A percentile compares a stretch with the other conserved stretches of the same genome.
These are phyloP conservation scores for Sporothrix protearum DNA, from an alignment of 2,329 filamentous ascomycete species.

Conservation along the genomic window DNA sequence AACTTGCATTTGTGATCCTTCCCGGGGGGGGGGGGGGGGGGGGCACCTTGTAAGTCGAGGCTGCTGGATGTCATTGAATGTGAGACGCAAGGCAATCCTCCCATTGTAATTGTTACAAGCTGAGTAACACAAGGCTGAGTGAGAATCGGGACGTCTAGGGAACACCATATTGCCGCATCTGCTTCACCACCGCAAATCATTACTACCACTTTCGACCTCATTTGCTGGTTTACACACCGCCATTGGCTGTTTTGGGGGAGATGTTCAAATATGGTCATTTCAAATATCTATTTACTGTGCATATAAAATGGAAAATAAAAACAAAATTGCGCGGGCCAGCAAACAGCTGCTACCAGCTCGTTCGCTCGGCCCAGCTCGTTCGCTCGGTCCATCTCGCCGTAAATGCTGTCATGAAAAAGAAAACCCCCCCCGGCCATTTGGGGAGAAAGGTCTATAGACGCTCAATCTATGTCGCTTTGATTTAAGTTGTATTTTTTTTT, in stretches of 20 bases:
- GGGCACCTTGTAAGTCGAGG: constrained; percentile 14
- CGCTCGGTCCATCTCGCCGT: not conserved
- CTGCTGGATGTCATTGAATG: not conserved
- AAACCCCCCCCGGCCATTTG: not conserved
- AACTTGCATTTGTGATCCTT: not conserved
- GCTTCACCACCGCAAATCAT: not conserved
- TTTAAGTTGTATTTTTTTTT: no score
- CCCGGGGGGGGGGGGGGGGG: not conserved
- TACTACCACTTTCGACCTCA: not conserved
- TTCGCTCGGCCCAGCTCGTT: not conserved
- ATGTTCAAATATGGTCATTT: not conserved
- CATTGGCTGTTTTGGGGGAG: not conserved
- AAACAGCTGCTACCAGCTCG: not conserved
- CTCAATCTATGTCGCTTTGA: not conserved
- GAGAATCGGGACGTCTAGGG: not conserved
- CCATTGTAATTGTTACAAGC: not conserved
- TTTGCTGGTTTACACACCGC: not conserved
- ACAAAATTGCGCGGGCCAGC: not conserved
- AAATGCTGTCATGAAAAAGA: not conserved
- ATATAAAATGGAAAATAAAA: not conserved
- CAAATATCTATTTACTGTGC: not conserved
- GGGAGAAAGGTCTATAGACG: constrained; percentile 8
- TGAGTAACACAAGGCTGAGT: not conserved
- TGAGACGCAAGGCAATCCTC: not conserved
- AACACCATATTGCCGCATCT: not conserved